phyloP scores from a whole-genome alignment of 129 eudicot species.

The Lactuca sativa region DNA sequence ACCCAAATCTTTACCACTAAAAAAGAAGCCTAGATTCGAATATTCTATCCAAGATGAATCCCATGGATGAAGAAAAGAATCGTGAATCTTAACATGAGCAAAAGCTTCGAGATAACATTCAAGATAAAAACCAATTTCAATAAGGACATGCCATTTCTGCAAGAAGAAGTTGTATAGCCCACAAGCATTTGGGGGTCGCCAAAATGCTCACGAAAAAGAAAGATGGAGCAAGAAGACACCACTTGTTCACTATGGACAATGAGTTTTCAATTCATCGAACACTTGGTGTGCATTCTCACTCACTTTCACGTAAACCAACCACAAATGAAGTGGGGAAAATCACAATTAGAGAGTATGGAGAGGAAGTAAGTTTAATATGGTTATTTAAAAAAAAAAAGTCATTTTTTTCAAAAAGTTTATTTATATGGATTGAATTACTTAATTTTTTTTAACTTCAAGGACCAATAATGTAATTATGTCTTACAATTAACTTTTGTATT shows the following conservation, averaged over 20 bases:
- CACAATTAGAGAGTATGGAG: slow-evolving; percentile 24
- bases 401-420: too few species aligned
- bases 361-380: slow-evolving; percentile 47
- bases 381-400: too few species aligned
- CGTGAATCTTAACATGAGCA: slow-evolving; percentile 68
- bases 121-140: slow-evolving; percentile 34
- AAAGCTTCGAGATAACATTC: slow-evolving; percentile 31
- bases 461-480: too few species aligned
- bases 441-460: too few species aligned
- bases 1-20: not conserved
- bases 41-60: slow-evolving; percentile 25
- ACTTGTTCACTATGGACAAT: slow-evolving; percentile 41
- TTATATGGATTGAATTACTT: too few species aligned
- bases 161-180: slow-evolving; percentile 72
- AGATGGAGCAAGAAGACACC: slow-evolving; percentile 62
- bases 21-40: slow-evolving; percentile 4
- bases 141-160: slow-evolving; percentile 72
- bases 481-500: too few species aligned
- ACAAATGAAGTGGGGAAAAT: slow-evolving; percentile 15
- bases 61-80: slow-evolving; percentile 28
- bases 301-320: slow-evolving; percentile 49
- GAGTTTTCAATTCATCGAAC: slow-evolving; percentile 36
- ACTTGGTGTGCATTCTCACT: slow-evolving; percentile 64
- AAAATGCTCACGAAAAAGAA: slow-evolving; percentile 85
- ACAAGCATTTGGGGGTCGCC: slow-evolving; percentile 88